phyloP scores from a whole-genome alignment of 1,139 yeast species.

The Sugiyamaella novakii region DNA sequence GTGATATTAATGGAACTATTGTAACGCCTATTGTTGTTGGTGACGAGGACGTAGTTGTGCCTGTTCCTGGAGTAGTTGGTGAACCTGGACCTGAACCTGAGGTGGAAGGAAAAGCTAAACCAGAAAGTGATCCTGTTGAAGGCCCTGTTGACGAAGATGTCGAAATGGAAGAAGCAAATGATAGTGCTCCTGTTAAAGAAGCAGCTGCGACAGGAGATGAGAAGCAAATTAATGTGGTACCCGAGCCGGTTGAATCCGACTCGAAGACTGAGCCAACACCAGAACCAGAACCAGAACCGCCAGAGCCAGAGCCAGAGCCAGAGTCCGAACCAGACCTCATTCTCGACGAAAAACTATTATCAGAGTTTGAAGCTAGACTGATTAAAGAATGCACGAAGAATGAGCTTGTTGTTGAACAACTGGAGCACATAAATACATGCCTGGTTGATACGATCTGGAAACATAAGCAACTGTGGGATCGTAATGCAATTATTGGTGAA shows the following conservation, averaged over 20 bases:
- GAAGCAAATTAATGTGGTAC: background rate
- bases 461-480: constrained; percentile 67
- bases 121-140: background rate
- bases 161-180: constrained; percentile 19
- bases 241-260: background rate
- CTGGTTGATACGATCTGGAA: constrained; percentile 78
- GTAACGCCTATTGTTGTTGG: constrained; percentile 1
- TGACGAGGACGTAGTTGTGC: constrained; percentile 7
- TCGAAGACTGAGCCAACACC: constrained; percentile 9
- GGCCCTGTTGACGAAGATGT: constrained; percentile 9
- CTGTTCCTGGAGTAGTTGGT: constrained; percentile 13
- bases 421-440: constrained; percentile 73
- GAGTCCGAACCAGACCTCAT: constrained; percentile 26
- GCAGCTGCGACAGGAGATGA: background rate
- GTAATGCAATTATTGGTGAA: constrained; percentile 43
- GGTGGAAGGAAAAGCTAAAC: background rate
- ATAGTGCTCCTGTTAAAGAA: background rate
- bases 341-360: constrained; percentile 33
- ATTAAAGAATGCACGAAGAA: constrained; percentile 46
- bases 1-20: constrained; percentile 7
- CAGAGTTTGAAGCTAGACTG: constrained; percentile 39
- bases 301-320: constrained; percentile 17
- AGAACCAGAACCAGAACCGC: constrained; percentile 10
- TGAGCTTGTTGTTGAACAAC: constrained; percentile 61
- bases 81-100: background rate